These are phyloP conservation scores for Laetiporus sulphureus DNA, from an alignment of 1,284 basidiomycete species.

Conservation along the genomic window DNA sequence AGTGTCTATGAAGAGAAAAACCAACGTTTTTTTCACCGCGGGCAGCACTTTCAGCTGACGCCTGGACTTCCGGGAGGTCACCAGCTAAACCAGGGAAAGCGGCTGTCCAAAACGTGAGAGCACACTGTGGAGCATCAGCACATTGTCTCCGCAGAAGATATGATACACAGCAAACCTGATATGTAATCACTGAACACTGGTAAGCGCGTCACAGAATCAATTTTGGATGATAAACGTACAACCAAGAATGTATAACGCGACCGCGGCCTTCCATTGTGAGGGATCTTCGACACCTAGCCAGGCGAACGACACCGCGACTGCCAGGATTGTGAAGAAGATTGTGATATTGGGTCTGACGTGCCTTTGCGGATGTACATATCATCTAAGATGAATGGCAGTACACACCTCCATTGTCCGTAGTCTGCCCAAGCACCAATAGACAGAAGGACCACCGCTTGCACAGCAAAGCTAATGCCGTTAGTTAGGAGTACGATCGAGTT, in stretches of 20 bases:
- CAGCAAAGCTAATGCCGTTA: constrained; percentile 69
- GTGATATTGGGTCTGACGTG: constrained; percentile 62
- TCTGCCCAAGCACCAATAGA: constrained; percentile 72
- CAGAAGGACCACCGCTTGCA: constrained; percentile 61
- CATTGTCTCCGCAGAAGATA: not conserved
- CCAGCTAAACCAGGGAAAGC: constrained; percentile 76
- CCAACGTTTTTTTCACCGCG: constrained; percentile 41
- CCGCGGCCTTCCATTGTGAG: constrained; percentile 62
- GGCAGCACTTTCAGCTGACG: constrained; percentile 36
- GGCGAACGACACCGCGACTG: constrained; percentile 65
- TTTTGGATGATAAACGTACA: constrained; percentile 38
- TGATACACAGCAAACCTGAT: constrained; percentile 43
- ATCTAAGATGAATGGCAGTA: not conserved
- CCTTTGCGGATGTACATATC: constrained; percentile 7
- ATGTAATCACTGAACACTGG: constrained; percentile 56
- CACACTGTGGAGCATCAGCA: constrained; percentile 35
- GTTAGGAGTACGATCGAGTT: constrained; percentile 74
- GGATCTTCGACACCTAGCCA: constrained; percentile 70
- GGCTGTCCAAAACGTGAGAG: constrained; percentile 79
- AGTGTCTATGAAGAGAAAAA: not conserved
- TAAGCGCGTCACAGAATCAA: not conserved
- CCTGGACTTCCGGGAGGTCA: constrained; percentile 63
- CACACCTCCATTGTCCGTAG: constrained; percentile 68
- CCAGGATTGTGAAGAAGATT: constrained; percentile 66
- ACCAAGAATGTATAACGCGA: constrained; percentile 72